Evolutionary conservation across 1,284 basidiomycete genomes (phyloP), one percentile per base, ranked within the genome.

Genomic region (Earliella scabrosa): DNA sequence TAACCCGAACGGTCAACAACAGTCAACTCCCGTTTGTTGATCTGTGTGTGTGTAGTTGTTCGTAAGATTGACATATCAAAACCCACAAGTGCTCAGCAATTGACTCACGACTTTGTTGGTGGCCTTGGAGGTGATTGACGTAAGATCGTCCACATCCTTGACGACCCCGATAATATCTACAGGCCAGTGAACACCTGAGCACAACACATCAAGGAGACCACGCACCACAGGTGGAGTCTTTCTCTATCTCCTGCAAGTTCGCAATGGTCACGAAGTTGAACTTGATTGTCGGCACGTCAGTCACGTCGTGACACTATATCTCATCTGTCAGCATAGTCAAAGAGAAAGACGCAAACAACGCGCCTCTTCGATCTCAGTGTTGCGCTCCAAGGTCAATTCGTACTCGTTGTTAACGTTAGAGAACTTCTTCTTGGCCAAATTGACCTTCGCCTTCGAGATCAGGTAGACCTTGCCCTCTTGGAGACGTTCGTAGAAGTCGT

Each of bases 351-450:
- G 14, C n/a, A 34, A 18, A 10, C 40, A n/a, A 36, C 75, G 24
- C 52, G 88, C 90, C 80, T 92, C 92, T 70, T 92, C 88, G 26
- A 97, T 80, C 64, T 93, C 90, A 0, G 94, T 95, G 52, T 83
- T 80, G 60, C 83, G 86, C 63, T 96, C 94, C n/a, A 99, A 82
- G 45, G 79, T 82, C 59, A 99, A 86, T 71, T 99, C 97, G 69
- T 99, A 99, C 70, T 99, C 96, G 71, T 97, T 98, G 63, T 83
- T 78, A 45, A 97, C 75, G 68, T 92, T 94, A 49, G 86, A 92
- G 74, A 97, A 99, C 75, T 98, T 97, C 77, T 97, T 98, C 79
- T 98, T 99, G 43, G 97, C 96, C 29, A 98, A 87, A 69, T 93
- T 93, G 68, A 99, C 90, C 52, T 92, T 85, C 8, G 92, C 97